Conservation (phyloP, 1,139 yeast genomes). For the Candida sanyaensis region DNA sequence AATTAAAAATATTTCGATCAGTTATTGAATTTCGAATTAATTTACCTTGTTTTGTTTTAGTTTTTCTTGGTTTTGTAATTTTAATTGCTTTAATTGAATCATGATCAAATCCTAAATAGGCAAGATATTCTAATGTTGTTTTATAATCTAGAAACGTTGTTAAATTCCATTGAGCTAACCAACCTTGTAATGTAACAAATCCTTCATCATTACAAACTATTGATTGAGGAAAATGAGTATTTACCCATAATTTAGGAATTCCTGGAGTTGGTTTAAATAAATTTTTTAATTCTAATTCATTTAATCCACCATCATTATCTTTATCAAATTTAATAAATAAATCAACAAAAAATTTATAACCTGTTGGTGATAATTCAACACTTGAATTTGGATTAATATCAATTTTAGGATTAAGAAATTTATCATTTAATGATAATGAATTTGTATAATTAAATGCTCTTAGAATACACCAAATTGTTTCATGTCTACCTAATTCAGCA, state of each 20-base stretch:
- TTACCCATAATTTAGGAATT: conserved; percentile 82
- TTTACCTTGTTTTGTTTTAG: conserved; percentile 63
- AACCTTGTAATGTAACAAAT: conserved; percentile 88
- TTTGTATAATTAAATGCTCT: conserved; percentile 89
- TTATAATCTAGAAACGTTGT: conserved; percentile 84
- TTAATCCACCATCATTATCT: conserved; percentile 94
- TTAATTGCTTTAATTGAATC: conserved; percentile 63
- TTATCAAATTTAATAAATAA: conserved; percentile 82
- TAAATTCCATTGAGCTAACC: conserved; percentile 99
- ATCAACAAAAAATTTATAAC: conserved; percentile 89
- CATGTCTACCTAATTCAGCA: conserved; percentile 91
- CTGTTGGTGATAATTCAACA: conserved; percentile 92
- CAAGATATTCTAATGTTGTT: conserved; percentile 84
- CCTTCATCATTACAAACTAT: conserved; percentile 91
- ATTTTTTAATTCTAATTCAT: conserved; percentile 63
- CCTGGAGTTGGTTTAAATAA: conserved; percentile 92
- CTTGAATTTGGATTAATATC: conserved; percentile 79
- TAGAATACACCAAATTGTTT: conserved; percentile 93
- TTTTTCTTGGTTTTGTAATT: conserved; percentile 78
- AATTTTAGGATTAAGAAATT: conserved; percentile 71
- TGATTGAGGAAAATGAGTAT: conserved; percentile 79
- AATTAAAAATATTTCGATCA: conserved; percentile 89
- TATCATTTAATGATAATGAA: conserved; percentile 80
- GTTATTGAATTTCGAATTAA: conserved; percentile 66
- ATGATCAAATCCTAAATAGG: conserved; percentile 76